A percentile compares a stretch with the other conserved stretches of the same genome.
phyloP scores from a whole-genome alignment of 805 yeast genomes.

The Kodamaea leandrae region DNA sequence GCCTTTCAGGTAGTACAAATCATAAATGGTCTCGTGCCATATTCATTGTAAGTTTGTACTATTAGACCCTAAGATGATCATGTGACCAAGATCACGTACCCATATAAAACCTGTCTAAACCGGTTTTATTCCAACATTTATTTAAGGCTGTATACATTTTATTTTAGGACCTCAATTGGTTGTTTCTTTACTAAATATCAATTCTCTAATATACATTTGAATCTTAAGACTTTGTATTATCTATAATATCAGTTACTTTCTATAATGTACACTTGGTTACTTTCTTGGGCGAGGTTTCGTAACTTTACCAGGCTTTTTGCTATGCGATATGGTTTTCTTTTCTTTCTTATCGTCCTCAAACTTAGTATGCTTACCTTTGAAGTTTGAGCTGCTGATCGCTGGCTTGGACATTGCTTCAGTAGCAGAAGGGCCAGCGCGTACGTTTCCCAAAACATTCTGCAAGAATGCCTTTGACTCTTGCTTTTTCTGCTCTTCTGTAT shows the following conservation, averaged over 20 bases:
- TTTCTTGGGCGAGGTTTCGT: conserved; percentile 5
- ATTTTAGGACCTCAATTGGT: no score
- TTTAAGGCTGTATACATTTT: no score
- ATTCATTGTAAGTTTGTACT: no score
- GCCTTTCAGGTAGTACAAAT: no score
- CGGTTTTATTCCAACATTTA: no score
- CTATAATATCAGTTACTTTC: no score
- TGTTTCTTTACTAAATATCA: no score
- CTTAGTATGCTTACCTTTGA: conserved; percentile 53
- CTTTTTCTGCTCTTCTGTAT: conserved; percentile 20
- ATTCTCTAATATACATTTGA: no score
- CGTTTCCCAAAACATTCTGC: conserved; percentile 41
- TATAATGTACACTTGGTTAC: conserved; percentile 9
- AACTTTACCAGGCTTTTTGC: conserved; percentile 6
- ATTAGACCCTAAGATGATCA: no score
- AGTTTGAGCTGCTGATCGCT: conserved; percentile 52
- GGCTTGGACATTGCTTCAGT: conserved; percentile 34
- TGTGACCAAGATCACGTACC: no score
- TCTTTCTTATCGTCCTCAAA: conserved; percentile 28
- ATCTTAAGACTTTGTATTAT: conserved; percentile 1
- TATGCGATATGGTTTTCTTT: background rate
- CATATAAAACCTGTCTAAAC: no score
- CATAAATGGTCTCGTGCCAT: no score
- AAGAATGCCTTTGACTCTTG: conserved; percentile 48
- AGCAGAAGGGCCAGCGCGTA: conserved; percentile 28